Evolutionary conservation across 2,329 filamentous ascomycete genomes (phyloP).

Genomic region (Aspergillus costaricaensis): DNA sequence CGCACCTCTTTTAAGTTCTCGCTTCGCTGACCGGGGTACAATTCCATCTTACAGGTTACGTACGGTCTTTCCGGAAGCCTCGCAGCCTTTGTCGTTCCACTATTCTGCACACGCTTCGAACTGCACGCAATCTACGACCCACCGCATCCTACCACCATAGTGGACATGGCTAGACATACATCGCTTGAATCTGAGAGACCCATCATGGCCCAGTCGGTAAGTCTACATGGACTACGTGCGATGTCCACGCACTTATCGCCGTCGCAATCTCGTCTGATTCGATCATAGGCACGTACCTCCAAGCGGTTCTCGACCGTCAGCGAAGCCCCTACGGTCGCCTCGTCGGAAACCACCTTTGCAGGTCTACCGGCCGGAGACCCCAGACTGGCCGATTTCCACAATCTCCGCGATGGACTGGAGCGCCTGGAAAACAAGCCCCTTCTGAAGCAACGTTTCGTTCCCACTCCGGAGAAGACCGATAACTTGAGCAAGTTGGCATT

Average conservation of each 20-base stretch:
- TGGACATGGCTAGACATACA: conserved; percentile 40
- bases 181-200: conserved; percentile 58
- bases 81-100: not conserved
- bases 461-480: conserved; percentile 77
- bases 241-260: not conserved
- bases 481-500: conserved; percentile 83
- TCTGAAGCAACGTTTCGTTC: conserved; percentile 75
- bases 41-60: not conserved
- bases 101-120: not conserved
- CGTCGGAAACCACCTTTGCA: conserved; percentile 48
- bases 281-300: conserved; percentile 50
- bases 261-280: conserved; percentile 8
- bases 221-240: conserved; percentile 8
- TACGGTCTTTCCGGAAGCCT: not conserved
- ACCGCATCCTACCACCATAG: not conserved
- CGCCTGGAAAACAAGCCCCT: conserved; percentile 90
- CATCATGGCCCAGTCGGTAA: conserved; percentile 58
- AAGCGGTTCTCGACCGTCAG: conserved; percentile 58
- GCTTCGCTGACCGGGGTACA: not conserved
- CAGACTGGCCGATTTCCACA: conserved; percentile 65
- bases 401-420: conserved; percentile 77
- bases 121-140: not conserved
- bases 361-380: conserved; percentile 49
- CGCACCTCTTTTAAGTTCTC: not conserved
- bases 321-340: conserved; percentile 48